phyloP scores from a whole-genome alignment of 495 filamentous ascomycete species.

The Xylaria cubensis region DNA sequence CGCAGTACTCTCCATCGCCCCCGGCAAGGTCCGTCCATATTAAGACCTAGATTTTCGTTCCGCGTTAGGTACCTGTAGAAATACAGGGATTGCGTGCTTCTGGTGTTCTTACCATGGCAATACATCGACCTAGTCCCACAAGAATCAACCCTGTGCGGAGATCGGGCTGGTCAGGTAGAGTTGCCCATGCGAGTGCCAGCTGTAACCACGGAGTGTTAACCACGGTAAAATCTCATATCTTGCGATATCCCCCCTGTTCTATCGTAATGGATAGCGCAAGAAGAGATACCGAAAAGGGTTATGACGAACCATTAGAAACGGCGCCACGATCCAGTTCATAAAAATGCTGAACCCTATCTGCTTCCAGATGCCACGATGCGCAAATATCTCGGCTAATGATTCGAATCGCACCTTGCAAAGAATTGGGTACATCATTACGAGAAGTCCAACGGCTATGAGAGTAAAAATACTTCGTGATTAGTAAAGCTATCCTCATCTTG shows the following conservation, averaged over 20 bases:
- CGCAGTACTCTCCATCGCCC: slow-evolving; percentile 84
- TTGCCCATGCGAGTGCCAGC: slow-evolving; percentile 81
- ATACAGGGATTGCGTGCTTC: background rate
- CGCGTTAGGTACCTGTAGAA: slow-evolving; percentile 19
- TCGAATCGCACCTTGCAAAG: slow-evolving; percentile 92
- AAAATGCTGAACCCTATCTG: slow-evolving; percentile 81
- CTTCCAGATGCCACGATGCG: slow-evolving; percentile 69
- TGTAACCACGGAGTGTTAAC: slow-evolving; percentile 34
- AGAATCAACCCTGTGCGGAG: slow-evolving; percentile 77
- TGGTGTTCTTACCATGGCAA: slow-evolving; percentile 72
- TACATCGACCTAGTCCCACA: slow-evolving; percentile 79
- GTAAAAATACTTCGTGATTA: slow-evolving; percentile 5
- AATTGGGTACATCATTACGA: slow-evolving; percentile 97
- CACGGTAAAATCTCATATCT: background rate
- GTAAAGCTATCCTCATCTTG: background rate
- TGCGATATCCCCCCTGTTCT: background rate
- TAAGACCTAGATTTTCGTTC: slow-evolving; percentile 58
- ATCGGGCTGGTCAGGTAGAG: slow-evolving; percentile 72
- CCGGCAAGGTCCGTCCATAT: slow-evolving; percentile 82
- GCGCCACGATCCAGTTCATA: slow-evolving; percentile 90
- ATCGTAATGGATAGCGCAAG: background rate
- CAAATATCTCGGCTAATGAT: slow-evolving; percentile 72
- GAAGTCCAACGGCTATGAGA: slow-evolving; percentile 72
- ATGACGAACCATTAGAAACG: slow-evolving; percentile 78
- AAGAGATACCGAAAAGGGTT: slow-evolving; percentile 18